Evolutionary conservation across 352 stramenopile species (phyloP), one percentile per base, ranked within the genome.

Genomic region (Globisporangium viniferum): DNA sequence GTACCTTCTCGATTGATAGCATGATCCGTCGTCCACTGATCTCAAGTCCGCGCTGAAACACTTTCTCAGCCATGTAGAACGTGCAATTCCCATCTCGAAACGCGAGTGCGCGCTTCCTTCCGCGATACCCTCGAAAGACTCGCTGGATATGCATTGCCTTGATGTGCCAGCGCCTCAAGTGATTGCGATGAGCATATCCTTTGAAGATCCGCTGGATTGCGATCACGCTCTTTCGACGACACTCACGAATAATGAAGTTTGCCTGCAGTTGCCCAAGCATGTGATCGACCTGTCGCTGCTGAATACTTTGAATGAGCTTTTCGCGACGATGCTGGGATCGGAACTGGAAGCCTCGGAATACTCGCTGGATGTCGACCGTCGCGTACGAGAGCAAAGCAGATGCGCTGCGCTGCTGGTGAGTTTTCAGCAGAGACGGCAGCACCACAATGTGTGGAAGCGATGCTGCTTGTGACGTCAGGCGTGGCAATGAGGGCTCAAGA

Each of bases 1-100:
- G 5, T 68, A 90, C 82, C 76, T 86, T 84, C 46, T 92, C 81
- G 39, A 92, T 84, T 18, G 75, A 69, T 12, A 92, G 81, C 68
- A 92, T 69, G 10, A 92, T 57, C 4, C 64, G 67, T 18, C 66
- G 72, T 0, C 72, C 81, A 36, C 75, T 81, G n/a, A 92, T 73
- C 12, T 77, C 64, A 10, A 88, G 22, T 0, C 84, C 84, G 35
- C 84, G 80, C 55, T 92, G 81, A 54, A 80, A 92, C 8, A 92
- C 81, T 15, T 78, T 66, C 55, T 91, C 78, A 6, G 75, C 72
- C 82, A 92, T 92, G 66, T 83, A 90, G 46, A 91, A 90, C 0
- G 80, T 88, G 31, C 81, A 83, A 20, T 77, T 91, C 5, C 84
- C 84, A 39, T 91, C 82, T 36, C 82, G 74, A 53, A 92, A 90